Evolutionary conservation across 1,139 yeast genomes (phyloP).

Genomic region (Magnusiomyces paraingens): DNA sequence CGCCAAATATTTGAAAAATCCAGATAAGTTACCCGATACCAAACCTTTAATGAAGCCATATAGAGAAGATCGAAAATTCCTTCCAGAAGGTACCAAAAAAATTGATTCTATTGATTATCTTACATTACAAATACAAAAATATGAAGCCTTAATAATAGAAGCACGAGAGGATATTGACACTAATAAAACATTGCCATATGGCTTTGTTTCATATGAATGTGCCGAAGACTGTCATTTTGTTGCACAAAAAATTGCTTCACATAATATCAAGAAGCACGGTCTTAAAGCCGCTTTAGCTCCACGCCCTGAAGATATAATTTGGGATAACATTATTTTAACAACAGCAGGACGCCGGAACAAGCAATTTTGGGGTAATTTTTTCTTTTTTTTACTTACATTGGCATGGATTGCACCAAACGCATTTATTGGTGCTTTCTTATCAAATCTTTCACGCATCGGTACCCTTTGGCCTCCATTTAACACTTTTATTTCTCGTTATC

Average conservation of each 20-base stretch:
- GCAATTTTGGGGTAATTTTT: constrained; percentile 32
- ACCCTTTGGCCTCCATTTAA: constrained; percentile 34
- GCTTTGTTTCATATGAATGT: constrained; percentile 33
- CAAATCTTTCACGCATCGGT: constrained; percentile 35
- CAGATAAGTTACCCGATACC: constrained; percentile 24
- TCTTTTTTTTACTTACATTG: constrained; percentile 29
- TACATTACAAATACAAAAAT: constrained; percentile 20
- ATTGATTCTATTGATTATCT: constrained; percentile 33
- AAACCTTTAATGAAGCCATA: constrained; percentile 22
- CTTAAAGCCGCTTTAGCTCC: constrained; percentile 29
- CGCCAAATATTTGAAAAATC: constrained; percentile 32
- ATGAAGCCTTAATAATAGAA: constrained; percentile 26
- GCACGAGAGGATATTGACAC: constrained; percentile 25
- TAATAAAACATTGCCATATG: constrained; percentile 28
- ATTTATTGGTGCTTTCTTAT: constrained; percentile 37
- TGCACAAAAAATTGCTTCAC: constrained; percentile 21
- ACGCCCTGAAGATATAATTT: constrained; percentile 34
- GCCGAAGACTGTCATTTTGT: constrained; percentile 28
- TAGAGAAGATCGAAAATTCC: constrained; percentile 13
- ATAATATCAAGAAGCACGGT: constrained; percentile 8
- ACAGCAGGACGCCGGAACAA: constrained; percentile 30
- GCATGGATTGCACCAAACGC: constrained; percentile 40
- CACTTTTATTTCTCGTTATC: constrained; percentile 27
- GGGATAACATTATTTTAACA: constrained; percentile 33
- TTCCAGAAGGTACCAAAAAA: constrained; percentile 10